Base-by-base conservation (phyloP, 2,329 filamentous ascomycete genomes). In the Dothistroma pini region DNA sequence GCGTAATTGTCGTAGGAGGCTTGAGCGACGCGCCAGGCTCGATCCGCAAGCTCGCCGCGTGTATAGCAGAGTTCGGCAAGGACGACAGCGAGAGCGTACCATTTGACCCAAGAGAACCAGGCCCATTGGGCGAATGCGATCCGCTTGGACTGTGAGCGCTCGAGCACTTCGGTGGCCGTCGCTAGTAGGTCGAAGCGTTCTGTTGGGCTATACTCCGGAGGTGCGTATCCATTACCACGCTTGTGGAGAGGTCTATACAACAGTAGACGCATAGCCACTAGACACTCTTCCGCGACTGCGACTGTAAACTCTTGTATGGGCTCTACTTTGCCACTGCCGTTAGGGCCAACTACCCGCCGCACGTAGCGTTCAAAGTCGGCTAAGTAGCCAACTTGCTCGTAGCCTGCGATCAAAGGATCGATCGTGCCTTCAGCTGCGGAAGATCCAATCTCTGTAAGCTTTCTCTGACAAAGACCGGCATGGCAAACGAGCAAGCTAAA, bases 41-140 rank as follows among this genome's bases (percentile, higher is more conserved):
- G 49, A 10, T 61, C 54, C 22, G 50, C 54, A 3, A 53, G 11
- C 8, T 48, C 16, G 9, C 48, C 57, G 14, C 25, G 53, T 14
- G 54, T 44, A 4, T 4, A 22, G 47, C 58, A 60, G 8, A 63
- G 56, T 58, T 63, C 61, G 38, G 52, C 58, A 3, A 63, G 55
- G 11, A 63, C 61, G 31, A 61, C 52, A 22, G 61, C 61, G 12
- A 63, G 52, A 19, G 61, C 61, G 34, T 63, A 63, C 61, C 61
- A 63, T 48, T 61, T 63, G 21, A 59, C 35, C 58, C 61, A 61
- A 4, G 58, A 49, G 52, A 60, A 61, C 58, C 61, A 63, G 4
- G 58, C 51, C 58, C 54, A 63, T 47, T 51, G 50, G 16, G 55
- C 38, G 32, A 56, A 63, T 14, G 55, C 58, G 16, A 16, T 29